Conservation (phyloP, 129 eudicot species). For the Cynara cardunculus region DNA sequence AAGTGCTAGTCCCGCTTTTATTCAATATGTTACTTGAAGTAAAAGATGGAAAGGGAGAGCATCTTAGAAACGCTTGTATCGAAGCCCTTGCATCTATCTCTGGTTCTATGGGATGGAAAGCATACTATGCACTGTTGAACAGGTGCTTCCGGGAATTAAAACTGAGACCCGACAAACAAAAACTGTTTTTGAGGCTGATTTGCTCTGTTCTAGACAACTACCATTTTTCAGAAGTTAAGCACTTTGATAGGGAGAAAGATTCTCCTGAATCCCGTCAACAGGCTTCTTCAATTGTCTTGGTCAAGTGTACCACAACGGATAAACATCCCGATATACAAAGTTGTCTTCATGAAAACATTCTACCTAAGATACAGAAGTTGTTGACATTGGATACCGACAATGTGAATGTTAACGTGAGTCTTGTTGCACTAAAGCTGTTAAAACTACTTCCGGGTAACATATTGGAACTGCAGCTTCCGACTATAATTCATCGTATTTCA, state of each 20-base stretch:
- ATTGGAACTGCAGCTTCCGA: conserved; percentile 67
- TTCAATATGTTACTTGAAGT: conserved; percentile 66
- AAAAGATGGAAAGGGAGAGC: conserved; percentile 70
- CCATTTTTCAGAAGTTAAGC: conserved; percentile 43
- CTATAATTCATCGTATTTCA: conserved; percentile 68
- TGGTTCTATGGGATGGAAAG: conserved; percentile 69
- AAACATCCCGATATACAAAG: conserved; percentile 35
- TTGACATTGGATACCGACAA: conserved; percentile 62
- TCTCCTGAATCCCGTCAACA: background rate
- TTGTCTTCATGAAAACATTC: conserved; percentile 42
- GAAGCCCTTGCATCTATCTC: conserved; percentile 73
- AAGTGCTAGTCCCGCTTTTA: conserved; percentile 69
- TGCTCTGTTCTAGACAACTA: conserved; percentile 65
- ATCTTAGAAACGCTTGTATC: conserved; percentile 63
- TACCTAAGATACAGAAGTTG: conserved; percentile 73
- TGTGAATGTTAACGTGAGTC: conserved; percentile 60
- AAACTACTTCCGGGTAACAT: conserved; percentile 67
- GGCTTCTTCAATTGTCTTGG: conserved; percentile 11
- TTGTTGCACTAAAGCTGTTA: conserved; percentile 72
- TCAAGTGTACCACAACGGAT: background rate
- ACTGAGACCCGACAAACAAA: conserved; percentile 57
- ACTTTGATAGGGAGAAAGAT: conserved; percentile 13
- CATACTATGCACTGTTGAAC: conserved; percentile 50
- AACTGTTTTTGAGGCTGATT: conserved; percentile 64
- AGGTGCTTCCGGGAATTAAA: conserved; percentile 69